Evolutionary conservation across 2,329 filamentous ascomycete genomes (phyloP), one percentile per base, ranked within the genome.

Genomic region (Diaporthe citri): DNA sequence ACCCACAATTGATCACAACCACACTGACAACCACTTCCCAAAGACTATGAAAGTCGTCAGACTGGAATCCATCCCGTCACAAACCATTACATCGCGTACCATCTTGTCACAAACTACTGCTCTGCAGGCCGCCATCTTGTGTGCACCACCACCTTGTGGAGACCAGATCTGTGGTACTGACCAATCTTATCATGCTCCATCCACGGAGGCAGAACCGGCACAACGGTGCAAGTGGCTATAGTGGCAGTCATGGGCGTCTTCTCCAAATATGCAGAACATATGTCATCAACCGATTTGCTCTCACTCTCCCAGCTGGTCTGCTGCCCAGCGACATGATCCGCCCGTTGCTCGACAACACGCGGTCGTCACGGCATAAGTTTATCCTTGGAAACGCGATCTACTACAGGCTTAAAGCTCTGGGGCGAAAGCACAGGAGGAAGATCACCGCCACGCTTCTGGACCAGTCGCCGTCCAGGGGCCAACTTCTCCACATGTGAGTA

Each of bases 401-500:
- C 41, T 12, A 2, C 20, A 48, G 60, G 36, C 17, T 25, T 34
- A 4, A 0, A 15, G 60, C 28, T 15, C 17, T 48, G 5, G 28
- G 51, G 22, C 43, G 28, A 17, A 3, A 17, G 20, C 2, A n/a
- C 3, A 48, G 9, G 0, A 4, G 1, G 4, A 17, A 51, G 20
- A 34, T 51, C 41, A 48, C 39, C 12, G 12, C 2, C 8, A 46
- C 20, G 41, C 25, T 64, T n/a, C 15, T 48, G 5, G 60, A 34
- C 8, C 1, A 15, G 3, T 8, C 0, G 2, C 3, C 0, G 0
- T 31, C 43, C 10, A 34, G 13, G 12, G 5, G 31, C 12, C 4
- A 17, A 12, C 28, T 36, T 51, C 20, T 48, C 6, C 2, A 4
- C 6, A 13, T 36, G 60, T 66, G 41, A 66, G 43, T 48, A 51